A percentile compares a stretch with the other conserved stretches of the same genome.
Evolutionary conservation across 441 rosid species (phyloP).

Genomic region (Raphanus hybrid): DNA sequence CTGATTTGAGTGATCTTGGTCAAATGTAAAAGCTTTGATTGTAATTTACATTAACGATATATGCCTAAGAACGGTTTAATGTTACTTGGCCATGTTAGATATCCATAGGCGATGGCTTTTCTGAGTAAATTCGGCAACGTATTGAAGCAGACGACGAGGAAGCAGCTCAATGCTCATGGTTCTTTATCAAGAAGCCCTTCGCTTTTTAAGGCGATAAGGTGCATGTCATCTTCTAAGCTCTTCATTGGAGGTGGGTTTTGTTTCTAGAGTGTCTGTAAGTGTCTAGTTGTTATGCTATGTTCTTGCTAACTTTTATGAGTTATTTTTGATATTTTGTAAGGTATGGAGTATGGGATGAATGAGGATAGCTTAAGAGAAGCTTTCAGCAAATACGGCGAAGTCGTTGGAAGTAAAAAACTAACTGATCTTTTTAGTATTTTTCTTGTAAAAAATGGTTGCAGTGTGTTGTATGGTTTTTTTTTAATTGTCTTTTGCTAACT

Average conservation of each 20-base stretch:
- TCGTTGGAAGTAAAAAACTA: slow-evolving; percentile 61
- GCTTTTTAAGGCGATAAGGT: slow-evolving; percentile 70
- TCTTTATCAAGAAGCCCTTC: slow-evolving; percentile 58
- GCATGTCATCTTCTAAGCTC: slow-evolving; percentile 80
- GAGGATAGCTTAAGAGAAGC: slow-evolving; percentile 67
- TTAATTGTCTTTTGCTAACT: slow-evolving; percentile 11
- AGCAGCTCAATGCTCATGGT: slow-evolving; percentile 52
- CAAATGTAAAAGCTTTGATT: neutral
- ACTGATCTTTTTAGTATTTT: slow-evolving; percentile 4
- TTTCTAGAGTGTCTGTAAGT: neutral
- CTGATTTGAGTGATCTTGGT: slow-evolving; percentile 4
- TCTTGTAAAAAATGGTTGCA: slow-evolving; percentile 13
- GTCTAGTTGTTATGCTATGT: neutral
- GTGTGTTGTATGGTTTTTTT: neutral
- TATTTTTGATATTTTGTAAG: slow-evolving; percentile 43
- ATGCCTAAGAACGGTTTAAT: neutral
- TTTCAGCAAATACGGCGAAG: slow-evolving; percentile 82
- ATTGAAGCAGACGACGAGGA: slow-evolving; percentile 65
- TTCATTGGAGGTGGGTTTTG: slow-evolving; percentile 75
- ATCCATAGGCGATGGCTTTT: slow-evolving; percentile 74
- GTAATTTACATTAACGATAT: neutral
- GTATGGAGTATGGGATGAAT: slow-evolving; percentile 77
- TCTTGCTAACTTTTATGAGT: slow-evolving; percentile 21
- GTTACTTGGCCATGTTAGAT: neutral
- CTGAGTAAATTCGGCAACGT: slow-evolving; percentile 75